phyloP scores from a whole-genome alignment of 352 stramenopile genomes.

The Phytophthora foliorum region DNA sequence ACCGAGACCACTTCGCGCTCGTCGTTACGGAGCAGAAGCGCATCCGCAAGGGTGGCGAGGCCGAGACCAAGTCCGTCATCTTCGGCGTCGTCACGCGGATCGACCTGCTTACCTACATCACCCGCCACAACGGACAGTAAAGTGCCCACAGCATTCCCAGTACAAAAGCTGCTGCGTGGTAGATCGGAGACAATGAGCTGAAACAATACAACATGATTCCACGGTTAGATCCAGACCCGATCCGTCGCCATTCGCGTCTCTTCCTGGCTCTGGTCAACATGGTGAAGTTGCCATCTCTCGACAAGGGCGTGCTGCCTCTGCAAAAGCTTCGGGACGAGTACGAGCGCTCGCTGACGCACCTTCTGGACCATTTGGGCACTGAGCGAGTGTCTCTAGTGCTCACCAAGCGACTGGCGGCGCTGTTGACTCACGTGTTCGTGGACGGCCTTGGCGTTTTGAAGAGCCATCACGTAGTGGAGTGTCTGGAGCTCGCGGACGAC shows the following conservation, averaged over 20 bases:
- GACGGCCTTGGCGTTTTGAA: conserved; percentile 52
- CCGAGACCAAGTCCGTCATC: conserved; percentile 91
- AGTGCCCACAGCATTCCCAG: neutral
- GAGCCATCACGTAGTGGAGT: conserved; percentile 51
- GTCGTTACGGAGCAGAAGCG: conserved; percentile 95
- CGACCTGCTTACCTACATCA: conserved; percentile 97
- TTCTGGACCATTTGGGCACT: conserved; percentile 44
- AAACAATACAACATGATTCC: conserved; percentile 20
- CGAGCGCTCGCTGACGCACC: conserved; percentile 47
- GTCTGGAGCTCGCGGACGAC: conserved; percentile 67
- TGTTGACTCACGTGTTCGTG: conserved; percentile 73
- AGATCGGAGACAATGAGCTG: conserved; percentile 7
- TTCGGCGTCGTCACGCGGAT: conserved; percentile 97
- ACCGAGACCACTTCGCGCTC: conserved; percentile 96
- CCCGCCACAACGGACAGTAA: conserved; percentile 59
- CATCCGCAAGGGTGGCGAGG: conserved; percentile 80
- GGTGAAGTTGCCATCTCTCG: conserved; percentile 43
- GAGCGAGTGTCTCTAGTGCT: conserved; percentile 64
- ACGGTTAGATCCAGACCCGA: neutral
- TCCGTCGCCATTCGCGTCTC: conserved; percentile 29
- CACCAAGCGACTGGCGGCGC: conserved; percentile 57
- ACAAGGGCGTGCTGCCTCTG: conserved; percentile 37
- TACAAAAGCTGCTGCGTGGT: too few relatives aligned
- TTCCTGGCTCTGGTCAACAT: conserved; percentile 27
- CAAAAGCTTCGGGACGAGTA: conserved; percentile 59